Conservation (phyloP, 768 basidiomycete species). For the Strobilomyces echinocephalus region DNA sequence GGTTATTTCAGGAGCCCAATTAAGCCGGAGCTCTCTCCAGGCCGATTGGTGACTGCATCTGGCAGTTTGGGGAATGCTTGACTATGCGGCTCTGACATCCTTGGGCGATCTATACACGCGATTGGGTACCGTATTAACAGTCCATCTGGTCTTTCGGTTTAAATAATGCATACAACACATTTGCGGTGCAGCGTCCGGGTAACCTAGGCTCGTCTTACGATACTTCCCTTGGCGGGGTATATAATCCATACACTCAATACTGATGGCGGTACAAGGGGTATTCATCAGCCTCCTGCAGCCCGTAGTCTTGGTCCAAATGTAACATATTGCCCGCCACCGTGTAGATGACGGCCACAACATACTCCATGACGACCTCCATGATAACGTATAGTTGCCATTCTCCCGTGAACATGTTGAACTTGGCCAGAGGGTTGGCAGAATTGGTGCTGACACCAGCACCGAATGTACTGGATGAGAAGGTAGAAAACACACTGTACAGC, state of each 20-base stretch:
- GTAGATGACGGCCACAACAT: slow-evolving; percentile 44
- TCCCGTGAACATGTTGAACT: slow-evolving; percentile 55
- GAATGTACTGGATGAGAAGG: slow-evolving; percentile 46
- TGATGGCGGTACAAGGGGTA: slow-evolving; percentile 34
- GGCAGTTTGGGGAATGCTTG: slow-evolving; percentile 57
- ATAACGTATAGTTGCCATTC: slow-evolving; percentile 54
- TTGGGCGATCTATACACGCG: background rate
- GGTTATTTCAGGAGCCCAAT: slow-evolving; percentile 49
- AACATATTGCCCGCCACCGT: slow-evolving; percentile 25
- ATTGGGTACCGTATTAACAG: background rate
- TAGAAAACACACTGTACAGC: slow-evolving; percentile 51
- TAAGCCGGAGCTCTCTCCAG: slow-evolving; percentile 74
- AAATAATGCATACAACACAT: background rate
- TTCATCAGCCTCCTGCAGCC: slow-evolving; percentile 20
- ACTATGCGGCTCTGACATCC: slow-evolving; percentile 68
- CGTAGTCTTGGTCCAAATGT: slow-evolving; percentile 32
- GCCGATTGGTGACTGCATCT: slow-evolving; percentile 33
- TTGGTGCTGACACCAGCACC: slow-evolving; percentile 29
- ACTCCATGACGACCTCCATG: slow-evolving; percentile 61
- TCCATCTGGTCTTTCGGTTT: background rate
- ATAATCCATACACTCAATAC: slow-evolving; percentile 13
- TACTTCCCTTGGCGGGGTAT: background rate
- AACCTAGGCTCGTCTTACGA: no score
- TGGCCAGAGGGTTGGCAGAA: slow-evolving; percentile 35
- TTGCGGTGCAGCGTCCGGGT: no score